phyloP scores from a whole-genome alignment of 2,329 filamentous ascomycete species.

The Biscogniauxia sp. region DNA sequence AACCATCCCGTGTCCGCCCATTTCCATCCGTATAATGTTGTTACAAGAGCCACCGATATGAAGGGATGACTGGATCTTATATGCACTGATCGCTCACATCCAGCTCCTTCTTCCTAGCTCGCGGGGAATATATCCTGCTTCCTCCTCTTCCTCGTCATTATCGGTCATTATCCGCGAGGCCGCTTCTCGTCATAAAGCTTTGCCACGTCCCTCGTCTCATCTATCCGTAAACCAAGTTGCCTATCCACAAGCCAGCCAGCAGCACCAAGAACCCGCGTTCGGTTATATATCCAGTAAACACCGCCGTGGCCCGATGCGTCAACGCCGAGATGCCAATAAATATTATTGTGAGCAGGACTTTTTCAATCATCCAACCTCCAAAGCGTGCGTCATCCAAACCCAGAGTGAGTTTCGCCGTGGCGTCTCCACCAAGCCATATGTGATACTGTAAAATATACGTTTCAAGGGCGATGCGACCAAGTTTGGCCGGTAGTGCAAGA shows the following conservation, averaged over 20 bases:
- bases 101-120: not conserved
- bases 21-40: not conserved
- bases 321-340: slow-evolving; percentile 26
- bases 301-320: slow-evolving; percentile 22
- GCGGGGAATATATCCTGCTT: not conserved
- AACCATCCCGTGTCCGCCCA: no score
- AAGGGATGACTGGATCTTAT: not conserved
- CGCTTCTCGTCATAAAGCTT: not conserved
- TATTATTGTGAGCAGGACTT: slow-evolving; percentile 23
- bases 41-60: not conserved
- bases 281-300: slow-evolving; percentile 19
- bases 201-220: not conserved
- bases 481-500: slow-evolving; percentile 47
- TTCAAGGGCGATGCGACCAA: slow-evolving; percentile 58
- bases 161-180: not conserved
- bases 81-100: not conserved
- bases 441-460: slow-evolving; percentile 61
- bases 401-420: slow-evolving; percentile 45
- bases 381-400: slow-evolving; percentile 15
- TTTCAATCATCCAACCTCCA: slow-evolving; percentile 22
- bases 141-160: not conserved
- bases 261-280: slow-evolving; percentile 16
- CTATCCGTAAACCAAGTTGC: slow-evolving; percentile 24
- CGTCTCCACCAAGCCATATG: slow-evolving; percentile 59
- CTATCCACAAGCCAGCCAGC: slow-evolving; percentile 21